phyloP scores from a whole-genome alignment of 2,329 filamentous ascomycete genomes.

The Periconia sp. region DNA sequence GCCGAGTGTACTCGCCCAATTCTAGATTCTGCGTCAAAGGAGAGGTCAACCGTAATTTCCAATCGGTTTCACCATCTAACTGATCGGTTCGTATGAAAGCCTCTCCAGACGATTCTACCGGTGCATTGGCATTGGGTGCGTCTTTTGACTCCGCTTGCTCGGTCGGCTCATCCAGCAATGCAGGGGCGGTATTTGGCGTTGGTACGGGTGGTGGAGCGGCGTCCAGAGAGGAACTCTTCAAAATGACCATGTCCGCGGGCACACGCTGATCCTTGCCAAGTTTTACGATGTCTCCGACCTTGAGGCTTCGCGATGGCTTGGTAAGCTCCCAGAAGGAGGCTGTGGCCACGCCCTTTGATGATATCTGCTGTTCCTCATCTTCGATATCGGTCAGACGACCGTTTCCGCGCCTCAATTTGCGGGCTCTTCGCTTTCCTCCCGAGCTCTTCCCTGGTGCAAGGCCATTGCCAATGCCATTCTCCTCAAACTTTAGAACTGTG shows the following conservation, averaged over 20 bases:
- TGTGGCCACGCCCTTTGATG: conserved; percentile 43
- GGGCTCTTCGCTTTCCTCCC: conserved; percentile 32
- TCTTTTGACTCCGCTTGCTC: conserved; percentile 12
- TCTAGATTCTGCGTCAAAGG: conserved; percentile 79
- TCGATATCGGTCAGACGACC: conserved; percentile 64
- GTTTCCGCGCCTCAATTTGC: conserved; percentile 38
- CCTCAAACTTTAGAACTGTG: conserved; percentile 71
- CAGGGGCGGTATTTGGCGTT: conserved; percentile 6
- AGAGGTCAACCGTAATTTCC: conserved; percentile 91
- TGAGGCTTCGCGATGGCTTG: conserved; percentile 84
- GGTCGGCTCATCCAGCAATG: conserved; percentile 21
- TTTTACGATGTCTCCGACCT: conserved; percentile 94
- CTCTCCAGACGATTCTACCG: conserved; percentile 65
- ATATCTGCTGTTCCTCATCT: conserved; percentile 63
- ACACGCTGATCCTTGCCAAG: conserved; percentile 89
- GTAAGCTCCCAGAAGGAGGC: conserved; percentile 66
- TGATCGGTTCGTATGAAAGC: conserved; percentile 98
- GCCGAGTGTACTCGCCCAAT: conserved; percentile 66
- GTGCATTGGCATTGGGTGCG: conserved; percentile 11
- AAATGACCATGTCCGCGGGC: conserved; percentile 88
- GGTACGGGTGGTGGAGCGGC: conserved; percentile 10
- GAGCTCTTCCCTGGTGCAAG: conserved; percentile 33
- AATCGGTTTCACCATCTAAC: conserved; percentile 95
- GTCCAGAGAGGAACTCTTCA: conserved; percentile 70
- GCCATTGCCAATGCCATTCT: conserved; percentile 47